Conservation (phyloP, 2,329 filamentous ascomycete genomes). For the Fusarium domesticum region DNA sequence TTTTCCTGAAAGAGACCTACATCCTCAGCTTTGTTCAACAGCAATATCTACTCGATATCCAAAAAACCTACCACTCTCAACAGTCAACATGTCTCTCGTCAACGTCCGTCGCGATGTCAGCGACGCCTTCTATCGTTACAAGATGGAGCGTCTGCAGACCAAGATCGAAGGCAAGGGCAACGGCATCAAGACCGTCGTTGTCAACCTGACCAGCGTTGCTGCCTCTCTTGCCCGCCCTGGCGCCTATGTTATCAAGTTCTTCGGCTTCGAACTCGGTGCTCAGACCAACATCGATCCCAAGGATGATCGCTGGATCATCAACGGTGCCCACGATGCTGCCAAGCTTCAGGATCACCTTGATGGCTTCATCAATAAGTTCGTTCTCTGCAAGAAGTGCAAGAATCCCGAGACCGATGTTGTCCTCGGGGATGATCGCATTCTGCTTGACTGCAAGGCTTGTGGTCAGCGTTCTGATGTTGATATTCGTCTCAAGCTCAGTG, state of each 20-base stretch:
- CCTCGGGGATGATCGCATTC: conserved; percentile 89
- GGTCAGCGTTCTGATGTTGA: conserved; percentile 91
- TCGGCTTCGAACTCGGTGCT: conserved; percentile 96
- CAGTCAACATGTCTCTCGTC: conserved; percentile 86
- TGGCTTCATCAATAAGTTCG: conserved; percentile 97
- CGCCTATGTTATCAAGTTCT: conserved; percentile 98
- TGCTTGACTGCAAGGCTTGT: conserved; percentile 97
- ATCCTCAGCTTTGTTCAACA: conserved; percentile 18
- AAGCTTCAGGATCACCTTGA: conserved; percentile 99
- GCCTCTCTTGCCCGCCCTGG: conserved; percentile 88
- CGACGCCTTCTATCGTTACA: conserved; percentile 99
- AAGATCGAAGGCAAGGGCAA: conserved; percentile 99
- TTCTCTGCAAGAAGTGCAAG: conserved; percentile 99
- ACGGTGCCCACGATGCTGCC: conserved; percentile 89
- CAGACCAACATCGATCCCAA: conserved; percentile 97
- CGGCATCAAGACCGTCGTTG: conserved; percentile 97
- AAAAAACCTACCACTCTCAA: conserved; percentile 15
- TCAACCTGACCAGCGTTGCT: conserved; percentile 93
- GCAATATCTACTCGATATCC: conserved; percentile 15
- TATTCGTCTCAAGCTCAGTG: conserved; percentile 89
- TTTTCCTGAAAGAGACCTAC: conserved; percentile 20
- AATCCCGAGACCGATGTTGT: conserved; percentile 96
- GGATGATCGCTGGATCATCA: conserved; percentile 99
- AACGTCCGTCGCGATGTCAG: conserved; percentile 98
- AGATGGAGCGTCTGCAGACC: conserved; percentile 98